Evolutionary conservation across 805 yeast genomes (phyloP).

Genomic region (Sugiyamaella chiloensis): DNA sequence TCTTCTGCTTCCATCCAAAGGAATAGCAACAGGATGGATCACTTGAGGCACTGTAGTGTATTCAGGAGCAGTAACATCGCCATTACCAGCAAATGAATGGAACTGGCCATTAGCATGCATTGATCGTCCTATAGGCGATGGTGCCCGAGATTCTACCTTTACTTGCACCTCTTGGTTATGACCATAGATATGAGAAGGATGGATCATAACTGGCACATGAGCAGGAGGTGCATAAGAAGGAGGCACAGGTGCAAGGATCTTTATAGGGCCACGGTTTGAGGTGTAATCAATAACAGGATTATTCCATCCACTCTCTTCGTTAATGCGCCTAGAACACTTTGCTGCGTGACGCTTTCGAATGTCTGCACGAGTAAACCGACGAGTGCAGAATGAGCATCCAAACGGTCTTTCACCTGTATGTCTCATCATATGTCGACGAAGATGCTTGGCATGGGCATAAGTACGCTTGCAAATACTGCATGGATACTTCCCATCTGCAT

Average conservation of each 20-base stretch:
- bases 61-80: too few species aligned
- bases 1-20: not conserved
- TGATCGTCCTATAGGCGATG: too few species aligned
- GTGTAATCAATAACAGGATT: not conserved
- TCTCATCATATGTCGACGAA: slow-evolving; percentile 75
- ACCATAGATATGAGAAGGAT: not conserved
- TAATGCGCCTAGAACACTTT: slow-evolving; percentile 24
- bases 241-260: not conserved
- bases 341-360: slow-evolving; percentile 66
- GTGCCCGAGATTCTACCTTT: not conserved
- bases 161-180: not conserved
- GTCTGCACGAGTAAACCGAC: slow-evolving; percentile 68
- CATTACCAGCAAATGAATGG: too few species aligned
- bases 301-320: too few species aligned
- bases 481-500: slow-evolving; percentile 39
- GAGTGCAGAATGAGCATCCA: slow-evolving; percentile 68
- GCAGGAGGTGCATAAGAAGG: not conserved
- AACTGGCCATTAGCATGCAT: too few species aligned
- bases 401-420: slow-evolving; percentile 87
- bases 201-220: not conserved
- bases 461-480: slow-evolving; percentile 28
- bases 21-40: slow-evolving; percentile 3
- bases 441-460: slow-evolving; percentile 56
- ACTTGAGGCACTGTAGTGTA: slow-evolving; percentile 4
- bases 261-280: not conserved